Conservation (phyloP, 2,329 filamentous ascomycete genomes). For the Samsoniella hepiali region DNA sequence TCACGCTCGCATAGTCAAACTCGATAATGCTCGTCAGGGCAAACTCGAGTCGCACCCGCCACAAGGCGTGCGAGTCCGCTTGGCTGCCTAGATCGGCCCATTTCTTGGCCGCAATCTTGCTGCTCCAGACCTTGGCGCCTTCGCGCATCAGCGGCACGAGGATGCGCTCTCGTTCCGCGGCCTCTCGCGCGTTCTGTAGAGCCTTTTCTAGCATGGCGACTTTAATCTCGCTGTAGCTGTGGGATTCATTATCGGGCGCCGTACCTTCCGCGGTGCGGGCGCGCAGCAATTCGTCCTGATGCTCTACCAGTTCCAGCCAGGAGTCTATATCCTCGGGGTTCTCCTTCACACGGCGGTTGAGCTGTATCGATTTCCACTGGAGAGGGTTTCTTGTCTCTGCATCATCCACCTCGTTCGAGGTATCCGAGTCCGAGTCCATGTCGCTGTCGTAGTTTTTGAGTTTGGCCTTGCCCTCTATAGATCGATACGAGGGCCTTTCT, state of each 20-base stretch:
- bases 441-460: slow-evolving; percentile 46
- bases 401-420: slow-evolving; percentile 35
- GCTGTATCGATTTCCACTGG: slow-evolving; percentile 54
- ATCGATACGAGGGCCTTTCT: slow-evolving; percentile 57
- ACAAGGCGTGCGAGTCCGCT: slow-evolving; percentile 52
- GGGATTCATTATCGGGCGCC: slow-evolving; percentile 57
- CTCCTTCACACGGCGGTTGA: slow-evolving; percentile 63
- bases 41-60: slow-evolving; percentile 71
- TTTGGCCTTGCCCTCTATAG: slow-evolving; percentile 63
- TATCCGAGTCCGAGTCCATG: slow-evolving; percentile 44
- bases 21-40: slow-evolving; percentile 63
- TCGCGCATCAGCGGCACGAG: slow-evolving; percentile 69
- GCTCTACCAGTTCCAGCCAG: slow-evolving; percentile 76
- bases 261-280: slow-evolving; percentile 43
- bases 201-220: slow-evolving; percentile 78
- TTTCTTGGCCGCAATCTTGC: slow-evolving; percentile 54
- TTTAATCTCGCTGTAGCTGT: slow-evolving; percentile 74
- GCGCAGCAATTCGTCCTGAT: slow-evolving; percentile 68
- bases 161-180: slow-evolving; percentile 55
- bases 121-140: slow-evolving; percentile 70
- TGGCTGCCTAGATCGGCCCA: slow-evolving; percentile 54
- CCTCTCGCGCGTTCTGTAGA: slow-evolving; percentile 50
- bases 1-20: slow-evolving; percentile 67
- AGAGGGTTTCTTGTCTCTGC: slow-evolving; percentile 42
- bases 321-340: slow-evolving; percentile 63